Conservation (phyloP, 1,139 yeast genomes). For the Candida neerlandica region DNA sequence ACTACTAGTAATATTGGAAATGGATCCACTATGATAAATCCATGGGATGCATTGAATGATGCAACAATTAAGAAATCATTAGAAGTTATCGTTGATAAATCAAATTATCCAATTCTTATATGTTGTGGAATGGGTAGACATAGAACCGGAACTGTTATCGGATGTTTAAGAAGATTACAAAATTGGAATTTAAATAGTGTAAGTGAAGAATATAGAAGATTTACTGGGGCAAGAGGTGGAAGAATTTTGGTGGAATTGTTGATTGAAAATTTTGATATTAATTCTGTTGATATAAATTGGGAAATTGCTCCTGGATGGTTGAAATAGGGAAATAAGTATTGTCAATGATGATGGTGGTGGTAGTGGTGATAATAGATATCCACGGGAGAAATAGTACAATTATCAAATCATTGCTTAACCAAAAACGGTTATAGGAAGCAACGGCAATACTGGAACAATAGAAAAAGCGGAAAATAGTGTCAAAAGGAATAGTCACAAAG, state of each 20-base stretch:
- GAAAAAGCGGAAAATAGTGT: no score
- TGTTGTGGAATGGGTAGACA: constrained; percentile 99
- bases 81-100: constrained; percentile 67
- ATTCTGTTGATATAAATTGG: constrained; percentile 49
- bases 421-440: no score
- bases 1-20: neutral
- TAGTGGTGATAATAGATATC: neutral
- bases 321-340: neutral
- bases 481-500: no score
- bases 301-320: constrained; percentile 20
- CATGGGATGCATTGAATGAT: constrained; percentile 97
- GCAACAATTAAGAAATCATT: constrained; percentile 77
- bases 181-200: constrained; percentile 96
- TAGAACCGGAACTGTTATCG: constrained; percentile 93
- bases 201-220: constrained; percentile 89
- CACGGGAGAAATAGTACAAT: neutral
- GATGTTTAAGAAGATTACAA: constrained; percentile 86
- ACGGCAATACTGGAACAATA: no score
- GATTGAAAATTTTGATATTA: constrained; percentile 79
- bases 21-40: constrained; percentile 39
- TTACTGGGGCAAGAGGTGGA: constrained; percentile 92
- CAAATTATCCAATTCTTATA: constrained; percentile 81
- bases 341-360: no score
- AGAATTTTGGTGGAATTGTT: constrained; percentile 86
- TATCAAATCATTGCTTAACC: no score